phyloP scores from a whole-genome alignment of 2,329 filamentous ascomycete genomes.

The Mollisiaceae sp. region DNA sequence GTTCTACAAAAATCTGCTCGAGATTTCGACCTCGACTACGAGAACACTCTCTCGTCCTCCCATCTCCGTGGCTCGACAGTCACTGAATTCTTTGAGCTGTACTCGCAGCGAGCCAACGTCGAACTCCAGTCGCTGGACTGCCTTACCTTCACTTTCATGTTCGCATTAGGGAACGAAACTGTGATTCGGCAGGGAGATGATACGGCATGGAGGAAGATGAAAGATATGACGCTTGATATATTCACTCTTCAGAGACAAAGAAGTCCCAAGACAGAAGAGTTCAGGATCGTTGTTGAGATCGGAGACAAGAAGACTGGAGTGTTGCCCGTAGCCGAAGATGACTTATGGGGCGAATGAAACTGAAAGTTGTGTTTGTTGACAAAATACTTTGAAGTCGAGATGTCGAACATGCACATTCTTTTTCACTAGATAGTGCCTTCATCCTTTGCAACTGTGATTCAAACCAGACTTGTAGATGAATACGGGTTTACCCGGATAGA shows the following conservation, averaged over 20 bases:
- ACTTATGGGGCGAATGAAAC: not conserved
- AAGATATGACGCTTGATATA: not conserved
- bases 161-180: not conserved
- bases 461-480: too few relatives aligned
- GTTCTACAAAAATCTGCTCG: not conserved
- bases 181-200: slow-evolving; percentile 2
- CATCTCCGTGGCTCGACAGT: not conserved
- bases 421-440: too few relatives aligned
- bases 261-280: not conserved
- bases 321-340: not conserved
- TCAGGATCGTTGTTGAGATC: slow-evolving; percentile 2
- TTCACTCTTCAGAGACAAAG: not conserved
- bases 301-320: slow-evolving; percentile 2
- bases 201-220: not conserved
- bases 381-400: not conserved
- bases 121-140: not conserved
- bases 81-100: not conserved
- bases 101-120: not conserved
- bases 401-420: not conserved
- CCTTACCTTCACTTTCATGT: not conserved
- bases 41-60: not conserved
- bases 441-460: too few relatives aligned
- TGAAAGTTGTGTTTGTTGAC: not conserved
- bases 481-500: too few relatives aligned
- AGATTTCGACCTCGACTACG: not conserved